Evolutionary conservation across 495 filamentous ascomycete genomes (phyloP), one percentile per base, ranked within the genome.

Genomic region (Hypoxylon intermedium): DNA sequence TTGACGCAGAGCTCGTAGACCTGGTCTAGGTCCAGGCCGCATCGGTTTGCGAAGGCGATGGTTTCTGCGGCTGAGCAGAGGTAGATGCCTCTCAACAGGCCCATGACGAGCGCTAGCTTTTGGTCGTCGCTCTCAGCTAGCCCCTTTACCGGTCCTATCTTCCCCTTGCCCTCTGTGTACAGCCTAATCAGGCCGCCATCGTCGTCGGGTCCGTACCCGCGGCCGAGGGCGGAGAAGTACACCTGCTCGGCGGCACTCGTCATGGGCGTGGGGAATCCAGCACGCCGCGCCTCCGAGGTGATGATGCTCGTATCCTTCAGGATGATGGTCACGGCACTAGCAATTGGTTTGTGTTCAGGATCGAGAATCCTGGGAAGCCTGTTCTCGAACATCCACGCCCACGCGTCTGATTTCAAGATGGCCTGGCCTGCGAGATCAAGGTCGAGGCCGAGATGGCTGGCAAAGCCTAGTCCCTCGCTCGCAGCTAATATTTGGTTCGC

Each of bases 341-440:
- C 85, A 6, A 89, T 75, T 42, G 83, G 82, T 75, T 86, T 82
- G 59, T 88, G 87, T 59, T 84, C 75, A 34, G 63, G 63, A 4
- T 84, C 83, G 55, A 93, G 60, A 80, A 92, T 89, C 46, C 87
- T 79, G 47, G 85, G 83, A 3, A 84, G 78, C 11, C 90, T 81
- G 71, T 94, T 87, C 69, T 87, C 87, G 75, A 91, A 90, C 88
- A 93, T 92, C 87, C 88, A 94, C 59, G 84, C 87, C 76, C 82
- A 85, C 26, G 80, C 85, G n/a, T 85, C 82, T 0, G 83, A 82
- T 0, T 60, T 61, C n/a, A 83, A 75, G 18, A 93, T 79, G 13
- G 75, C 72, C 15, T 87, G 81, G 28, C 80, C 80, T 2, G 83
- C 83, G 16, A 74, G 67, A 9, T 71, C 72, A 2, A 85, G 83